These are phyloP conservation scores for Amesomyces nigricolor DNA, from an alignment of 2,329 filamentous ascomycete species.

Conservation along the genomic window DNA sequence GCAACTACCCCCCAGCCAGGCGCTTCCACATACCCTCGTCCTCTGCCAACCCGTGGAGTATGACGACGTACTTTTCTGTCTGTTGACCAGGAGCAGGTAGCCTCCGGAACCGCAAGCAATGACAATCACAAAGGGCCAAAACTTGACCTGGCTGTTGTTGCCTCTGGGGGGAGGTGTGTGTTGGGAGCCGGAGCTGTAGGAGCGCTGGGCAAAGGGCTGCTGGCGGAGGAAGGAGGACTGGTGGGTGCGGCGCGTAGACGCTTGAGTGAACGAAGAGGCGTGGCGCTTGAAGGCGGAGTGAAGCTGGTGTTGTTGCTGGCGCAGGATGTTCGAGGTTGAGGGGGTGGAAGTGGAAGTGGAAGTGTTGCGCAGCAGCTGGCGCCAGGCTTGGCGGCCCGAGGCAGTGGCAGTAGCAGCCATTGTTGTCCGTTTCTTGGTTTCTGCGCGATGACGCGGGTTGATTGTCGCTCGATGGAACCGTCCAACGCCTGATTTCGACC, in stretches of 20 bases:
- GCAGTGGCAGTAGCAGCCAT: conserved; percentile 22
- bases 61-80: conserved; percentile 40
- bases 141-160: conserved; percentile 39
- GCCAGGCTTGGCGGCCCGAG: conserved; percentile 25
- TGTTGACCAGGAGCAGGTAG: conserved; percentile 47
- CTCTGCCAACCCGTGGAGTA: neutral
- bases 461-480: neutral
- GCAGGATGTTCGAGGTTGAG: conserved; percentile 10
- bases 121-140: conserved; percentile 52
- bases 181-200: conserved; percentile 25
- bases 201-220: conserved; percentile 19
- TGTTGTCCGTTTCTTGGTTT: conserved; percentile 8
- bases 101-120: conserved; percentile 44
- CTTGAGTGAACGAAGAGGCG: conserved; percentile 3
- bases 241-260: conserved; percentile 1
- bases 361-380: conserved; percentile 23
- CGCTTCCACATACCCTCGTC: neutral
- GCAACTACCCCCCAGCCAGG: neutral
- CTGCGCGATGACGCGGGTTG: conserved; percentile 14
- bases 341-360: neutral
- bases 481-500: neutral
- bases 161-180: conserved; percentile 17
- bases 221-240: conserved; percentile 9
- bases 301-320: conserved; percentile 11
- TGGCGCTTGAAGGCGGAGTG: conserved; percentile 10